phyloP scores from a whole-genome alignment of 305 asterid species.

The Fraxinus ornus region DNA sequence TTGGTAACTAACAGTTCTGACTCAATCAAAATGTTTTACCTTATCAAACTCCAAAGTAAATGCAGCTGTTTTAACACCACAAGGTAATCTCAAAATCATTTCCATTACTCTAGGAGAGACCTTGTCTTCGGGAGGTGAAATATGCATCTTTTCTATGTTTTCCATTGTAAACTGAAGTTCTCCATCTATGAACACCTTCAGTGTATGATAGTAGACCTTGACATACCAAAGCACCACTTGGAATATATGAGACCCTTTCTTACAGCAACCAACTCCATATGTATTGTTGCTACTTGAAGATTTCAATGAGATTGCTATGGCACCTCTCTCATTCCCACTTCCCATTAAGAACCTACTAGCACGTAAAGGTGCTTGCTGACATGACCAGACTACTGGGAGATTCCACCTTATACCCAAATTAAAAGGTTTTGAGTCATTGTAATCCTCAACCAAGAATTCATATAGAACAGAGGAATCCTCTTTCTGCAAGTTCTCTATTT shows the following conservation, averaged over 20 bases:
- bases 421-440: conserved; percentile 53
- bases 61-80: conserved; percentile 68
- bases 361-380: conserved; percentile 72
- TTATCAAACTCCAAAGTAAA: conserved; percentile 89
- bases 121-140: conserved; percentile 94
- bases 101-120: conserved; percentile 94
- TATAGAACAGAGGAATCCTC: conserved; percentile 49
- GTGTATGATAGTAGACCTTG: conserved; percentile 84
- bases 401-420: conserved; percentile 87
- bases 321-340: conserved; percentile 96
- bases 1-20: background rate
- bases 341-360: conserved; percentile 87
- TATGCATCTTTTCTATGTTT: conserved; percentile 57
- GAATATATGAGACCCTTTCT: conserved; percentile 57
- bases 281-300: conserved; percentile 41
- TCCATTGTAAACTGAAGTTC: conserved; percentile 48
- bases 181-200: conserved; percentile 68
- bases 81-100: conserved; percentile 68
- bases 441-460: conserved; percentile 60
- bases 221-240: conserved; percentile 99
- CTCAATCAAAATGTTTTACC: conserved; percentile 38
- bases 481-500: conserved; percentile 35
- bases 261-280: conserved; percentile 30
- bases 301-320: conserved; percentile 80
- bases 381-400: conserved; percentile 72